A percentile compares a stretch with the other conserved stretches of the same genome.
Evolutionary conservation across 352 stramenopile species (phyloP).

Genomic region (Globisporangium megalacanthum): DNA sequence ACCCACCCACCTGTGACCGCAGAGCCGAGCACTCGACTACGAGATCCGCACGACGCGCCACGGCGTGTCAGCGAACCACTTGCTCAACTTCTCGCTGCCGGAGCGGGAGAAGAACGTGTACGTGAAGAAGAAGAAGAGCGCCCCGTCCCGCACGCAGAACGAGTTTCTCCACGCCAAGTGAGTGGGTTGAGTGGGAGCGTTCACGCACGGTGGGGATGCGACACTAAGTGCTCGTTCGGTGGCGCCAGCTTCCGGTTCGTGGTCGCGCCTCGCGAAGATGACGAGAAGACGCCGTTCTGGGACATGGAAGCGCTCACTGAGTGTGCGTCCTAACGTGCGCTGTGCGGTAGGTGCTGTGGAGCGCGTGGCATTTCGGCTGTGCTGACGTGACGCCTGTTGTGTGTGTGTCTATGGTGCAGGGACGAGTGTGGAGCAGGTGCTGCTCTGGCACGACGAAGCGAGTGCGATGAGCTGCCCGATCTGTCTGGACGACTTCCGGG

Average conservation of each 20-base stretch:
- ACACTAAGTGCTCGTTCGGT: not conserved
- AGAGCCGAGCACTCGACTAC: constrained; percentile 53
- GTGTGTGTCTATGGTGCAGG: constrained; percentile 24
- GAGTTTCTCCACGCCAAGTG: constrained; percentile 87
- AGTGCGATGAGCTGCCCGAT: constrained; percentile 65
- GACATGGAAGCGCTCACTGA: constrained; percentile 75
- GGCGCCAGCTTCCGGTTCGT: constrained; percentile 76
- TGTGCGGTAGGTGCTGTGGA: not conserved
- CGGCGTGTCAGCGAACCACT: constrained; percentile 71
- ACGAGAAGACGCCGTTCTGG: constrained; percentile 44
- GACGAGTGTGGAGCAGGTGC: constrained; percentile 79
- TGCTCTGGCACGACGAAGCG: constrained; percentile 69
- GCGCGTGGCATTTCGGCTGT: not conserved
- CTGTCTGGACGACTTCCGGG: constrained; percentile 70
- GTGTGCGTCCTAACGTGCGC: constrained; percentile 43
- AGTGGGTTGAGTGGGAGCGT: constrained; percentile 8
- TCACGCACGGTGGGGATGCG: not conserved
- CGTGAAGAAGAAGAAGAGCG: constrained; percentile 56
- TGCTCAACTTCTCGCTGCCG: constrained; percentile 80
- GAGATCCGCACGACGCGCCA: constrained; percentile 56
- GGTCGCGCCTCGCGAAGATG: constrained; percentile 46
- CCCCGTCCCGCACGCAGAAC: constrained; percentile 56
- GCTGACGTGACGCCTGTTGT: not conserved
- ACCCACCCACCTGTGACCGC: not conserved
- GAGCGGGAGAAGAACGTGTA: constrained; percentile 51